Evolutionary conservation across 2,329 filamentous ascomycete species (phyloP).

Genomic region (Penicillium fuscoglaucum): DNA sequence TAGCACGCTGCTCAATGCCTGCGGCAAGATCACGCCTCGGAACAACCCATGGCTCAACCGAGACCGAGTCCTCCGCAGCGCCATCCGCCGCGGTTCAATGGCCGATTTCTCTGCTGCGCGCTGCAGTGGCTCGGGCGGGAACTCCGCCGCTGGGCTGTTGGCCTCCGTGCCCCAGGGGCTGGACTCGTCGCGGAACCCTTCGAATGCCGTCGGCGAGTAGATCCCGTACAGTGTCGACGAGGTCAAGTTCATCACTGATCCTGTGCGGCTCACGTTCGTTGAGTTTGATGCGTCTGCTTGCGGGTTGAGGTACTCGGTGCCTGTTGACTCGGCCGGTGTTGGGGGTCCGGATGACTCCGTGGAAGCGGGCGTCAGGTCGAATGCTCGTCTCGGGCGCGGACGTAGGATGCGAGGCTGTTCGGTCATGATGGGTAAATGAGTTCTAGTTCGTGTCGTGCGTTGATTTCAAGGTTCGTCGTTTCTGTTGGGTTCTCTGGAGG

Average conservation of each 20-base stretch:
- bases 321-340: constrained; percentile 41
- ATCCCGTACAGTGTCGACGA: constrained; percentile 89
- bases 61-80: constrained; percentile 36
- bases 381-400: constrained; percentile 71
- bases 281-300: constrained; percentile 36
- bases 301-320: constrained; percentile 37
- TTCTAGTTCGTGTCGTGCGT: not conserved
- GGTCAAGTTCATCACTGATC: constrained; percentile 82
- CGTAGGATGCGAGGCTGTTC: constrained; percentile 59
- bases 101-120: constrained; percentile 40
- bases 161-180: constrained; percentile 80
- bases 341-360: constrained; percentile 45
- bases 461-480: not conserved
- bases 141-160: constrained; percentile 61
- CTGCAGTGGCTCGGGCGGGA: constrained; percentile 32
- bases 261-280: constrained; percentile 62
- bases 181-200: constrained; percentile 57
- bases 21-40: constrained; percentile 52
- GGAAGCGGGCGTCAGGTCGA: constrained; percentile 58
- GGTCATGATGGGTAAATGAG: constrained; percentile 28
- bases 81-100: constrained; percentile 28
- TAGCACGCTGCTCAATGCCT: constrained; percentile 60
- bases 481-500: not conserved
- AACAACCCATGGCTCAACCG: constrained; percentile 41
- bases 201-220: constrained; percentile 68